Evolutionary conservation across 768 basidiomycete genomes (phyloP).

Genomic region (Pisolithus microcarpus): DNA sequence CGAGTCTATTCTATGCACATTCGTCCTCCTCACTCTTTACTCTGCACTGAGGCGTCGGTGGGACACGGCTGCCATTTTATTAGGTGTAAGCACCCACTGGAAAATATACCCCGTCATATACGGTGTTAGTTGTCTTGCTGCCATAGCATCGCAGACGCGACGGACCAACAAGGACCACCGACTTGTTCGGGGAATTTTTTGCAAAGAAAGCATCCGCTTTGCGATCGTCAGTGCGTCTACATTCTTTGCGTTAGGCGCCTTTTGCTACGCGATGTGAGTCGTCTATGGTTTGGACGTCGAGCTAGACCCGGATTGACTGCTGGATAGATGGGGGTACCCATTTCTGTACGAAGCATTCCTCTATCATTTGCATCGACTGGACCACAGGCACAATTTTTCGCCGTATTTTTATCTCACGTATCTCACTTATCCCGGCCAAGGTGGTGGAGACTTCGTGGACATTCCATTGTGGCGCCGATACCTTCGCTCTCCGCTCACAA

Average conservation of each 20-base stretch:
- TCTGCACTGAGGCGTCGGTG: constrained; percentile 51
- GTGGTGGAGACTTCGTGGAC: constrained; percentile 8
- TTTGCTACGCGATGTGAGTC: constrained; percentile 72
- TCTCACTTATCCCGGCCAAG: constrained; percentile 59
- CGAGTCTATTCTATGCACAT: constrained; percentile 75
- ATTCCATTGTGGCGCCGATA: constrained; percentile 35
- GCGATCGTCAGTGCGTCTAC: constrained; percentile 59
- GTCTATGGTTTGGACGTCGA: constrained; percentile 4
- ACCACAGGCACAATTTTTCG: constrained; percentile 98
- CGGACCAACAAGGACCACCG: constrained; percentile 12
- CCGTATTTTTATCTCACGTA: constrained; percentile 96
- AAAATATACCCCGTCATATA: constrained; percentile 97
- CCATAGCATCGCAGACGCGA: constrained; percentile 18
- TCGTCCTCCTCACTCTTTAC: constrained; percentile 68
- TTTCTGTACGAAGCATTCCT: constrained; percentile 90
- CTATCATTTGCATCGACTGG: constrained; percentile 84
- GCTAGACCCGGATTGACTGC: neutral
- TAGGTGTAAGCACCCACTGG: constrained; percentile 88
- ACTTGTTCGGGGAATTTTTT: constrained; percentile 39
- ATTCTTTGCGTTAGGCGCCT: constrained; percentile 52
- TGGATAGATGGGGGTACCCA: constrained; percentile 82
- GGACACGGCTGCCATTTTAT: constrained; percentile 58
- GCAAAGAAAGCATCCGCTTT: constrained; percentile 55
- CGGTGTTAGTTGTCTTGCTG: constrained; percentile 59
- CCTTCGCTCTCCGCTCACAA: constrained; percentile 66